These are phyloP conservation scores for Prunus kanzakura DNA, from an alignment of 306 rosid genomes.

Conservation along the genomic window DNA sequence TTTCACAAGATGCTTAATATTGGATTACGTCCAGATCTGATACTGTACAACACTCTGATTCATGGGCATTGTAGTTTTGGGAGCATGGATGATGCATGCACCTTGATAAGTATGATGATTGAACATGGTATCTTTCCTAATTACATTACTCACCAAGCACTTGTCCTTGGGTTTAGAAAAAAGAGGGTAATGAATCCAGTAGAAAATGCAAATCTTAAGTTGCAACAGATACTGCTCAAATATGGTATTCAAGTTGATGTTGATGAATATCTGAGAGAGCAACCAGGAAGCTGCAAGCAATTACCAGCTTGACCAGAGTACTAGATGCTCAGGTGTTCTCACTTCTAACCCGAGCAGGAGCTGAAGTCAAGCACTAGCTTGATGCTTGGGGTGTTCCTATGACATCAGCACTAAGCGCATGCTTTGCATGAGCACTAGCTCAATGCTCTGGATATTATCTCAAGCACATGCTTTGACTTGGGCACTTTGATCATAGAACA, in stretches of 20 bases:
- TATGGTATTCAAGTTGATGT: constrained; percentile 10
- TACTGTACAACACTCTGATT: constrained; percentile 33
- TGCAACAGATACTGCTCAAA: constrained; percentile 30
- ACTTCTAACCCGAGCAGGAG: neutral
- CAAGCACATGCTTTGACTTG: too few relatives aligned
- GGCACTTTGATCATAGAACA: too few relatives aligned
- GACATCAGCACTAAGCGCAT: too few relatives aligned
- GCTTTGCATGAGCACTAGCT: too few relatives aligned
- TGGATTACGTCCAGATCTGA: constrained; percentile 32
- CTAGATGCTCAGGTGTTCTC: neutral
- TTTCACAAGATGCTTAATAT: constrained; percentile 32
- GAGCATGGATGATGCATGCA: constrained; percentile 33
- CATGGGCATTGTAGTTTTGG: constrained; percentile 43
- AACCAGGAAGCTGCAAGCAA: neutral
- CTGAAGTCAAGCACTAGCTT: too few relatives aligned
- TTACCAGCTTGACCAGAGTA: neutral
- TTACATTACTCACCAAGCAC: constrained; percentile 24
- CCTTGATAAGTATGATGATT: constrained; percentile 31
- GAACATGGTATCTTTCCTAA: constrained; percentile 31
- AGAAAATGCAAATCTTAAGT: constrained; percentile 22
- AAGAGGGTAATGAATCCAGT: constrained; percentile 19
- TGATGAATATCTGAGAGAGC: constrained; percentile 4
- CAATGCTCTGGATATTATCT: too few relatives aligned
- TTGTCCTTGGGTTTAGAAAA: constrained; percentile 31
- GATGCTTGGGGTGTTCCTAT: too few relatives aligned